Conservation (phyloP, 2,329 filamentous ascomycete genomes). For the Calonectria naviculata region DNA sequence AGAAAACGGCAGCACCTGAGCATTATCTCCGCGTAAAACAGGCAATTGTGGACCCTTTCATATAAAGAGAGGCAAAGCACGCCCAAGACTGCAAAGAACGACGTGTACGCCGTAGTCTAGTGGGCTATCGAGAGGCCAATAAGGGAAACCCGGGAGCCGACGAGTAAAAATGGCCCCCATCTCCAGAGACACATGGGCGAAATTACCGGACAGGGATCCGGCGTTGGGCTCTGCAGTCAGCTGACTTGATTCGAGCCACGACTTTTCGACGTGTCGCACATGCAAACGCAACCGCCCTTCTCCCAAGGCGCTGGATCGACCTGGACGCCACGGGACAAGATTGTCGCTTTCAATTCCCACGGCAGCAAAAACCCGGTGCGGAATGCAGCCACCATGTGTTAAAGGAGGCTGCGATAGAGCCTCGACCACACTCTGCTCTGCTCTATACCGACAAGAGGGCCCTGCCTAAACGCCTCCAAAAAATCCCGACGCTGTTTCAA, state of each 20-base stretch:
- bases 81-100: not conserved
- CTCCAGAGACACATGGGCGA: not conserved
- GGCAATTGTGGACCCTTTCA: not conserved
- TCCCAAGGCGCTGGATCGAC: not conserved
- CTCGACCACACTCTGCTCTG: not conserved
- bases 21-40: not conserved
- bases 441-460: too few relatives aligned
- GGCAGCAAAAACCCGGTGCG: not conserved
- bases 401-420: not conserved
- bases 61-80: not conserved
- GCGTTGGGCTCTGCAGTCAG: not conserved
- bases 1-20: too few relatives aligned
- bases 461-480: not conserved
- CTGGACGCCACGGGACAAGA: not conserved
- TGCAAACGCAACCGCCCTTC: not conserved
- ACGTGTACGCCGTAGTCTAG: not conserved
- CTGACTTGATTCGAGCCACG: not conserved
- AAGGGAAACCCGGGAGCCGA: not conserved
- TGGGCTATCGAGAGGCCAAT: not conserved
- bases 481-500: not conserved
- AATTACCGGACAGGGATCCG: not conserved
- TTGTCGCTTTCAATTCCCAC: not conserved
- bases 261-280: not conserved
- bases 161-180: not conserved
- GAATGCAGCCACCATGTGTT: not conserved